These are phyloP conservation scores for Collybia sp. DNA, from an alignment of 768 basidiomycete genomes.

Conservation along the genomic window DNA sequence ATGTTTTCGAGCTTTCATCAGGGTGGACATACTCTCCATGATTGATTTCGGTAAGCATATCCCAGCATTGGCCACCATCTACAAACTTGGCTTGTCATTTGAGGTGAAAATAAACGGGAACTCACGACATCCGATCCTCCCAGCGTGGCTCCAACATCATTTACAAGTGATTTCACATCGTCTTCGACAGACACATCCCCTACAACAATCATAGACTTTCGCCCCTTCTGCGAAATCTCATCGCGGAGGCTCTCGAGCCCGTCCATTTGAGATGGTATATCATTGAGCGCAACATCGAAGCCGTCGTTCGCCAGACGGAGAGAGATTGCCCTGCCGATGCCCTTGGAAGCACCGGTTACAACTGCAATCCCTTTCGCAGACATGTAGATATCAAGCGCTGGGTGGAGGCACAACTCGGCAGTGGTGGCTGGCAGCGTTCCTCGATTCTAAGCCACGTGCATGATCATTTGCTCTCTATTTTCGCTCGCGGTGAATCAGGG, in stretches of 20 bases:
- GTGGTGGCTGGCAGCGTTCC: not conserved
- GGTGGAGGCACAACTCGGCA: not conserved
- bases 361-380: conserved; percentile 21
- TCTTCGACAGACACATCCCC: conserved; percentile 9
- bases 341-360: conserved; percentile 36
- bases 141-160: not conserved
- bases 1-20: not conserved
- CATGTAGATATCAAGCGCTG: not conserved
- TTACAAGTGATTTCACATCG: conserved; percentile 4
- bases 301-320: conserved; percentile 32
- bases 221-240: not conserved
- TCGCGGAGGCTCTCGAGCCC: not conserved
- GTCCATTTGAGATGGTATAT: conserved; percentile 10
- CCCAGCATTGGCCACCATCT: conserved; percentile 29
- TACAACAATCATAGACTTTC: not conserved
- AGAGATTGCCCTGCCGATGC: conserved; percentile 36
- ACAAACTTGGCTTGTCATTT: not conserved
- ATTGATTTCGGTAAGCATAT: conserved; percentile 2
- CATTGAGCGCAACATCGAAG: conserved; percentile 33
- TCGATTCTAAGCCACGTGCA: not conserved
- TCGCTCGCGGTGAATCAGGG: too few species aligned
- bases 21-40: not conserved
- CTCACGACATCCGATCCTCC: conserved; percentile 7
- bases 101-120: not conserved
- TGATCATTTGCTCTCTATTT: too few species aligned